Conservation (phyloP, 768 basidiomycete species). For the Boletus sensibilis region DNA sequence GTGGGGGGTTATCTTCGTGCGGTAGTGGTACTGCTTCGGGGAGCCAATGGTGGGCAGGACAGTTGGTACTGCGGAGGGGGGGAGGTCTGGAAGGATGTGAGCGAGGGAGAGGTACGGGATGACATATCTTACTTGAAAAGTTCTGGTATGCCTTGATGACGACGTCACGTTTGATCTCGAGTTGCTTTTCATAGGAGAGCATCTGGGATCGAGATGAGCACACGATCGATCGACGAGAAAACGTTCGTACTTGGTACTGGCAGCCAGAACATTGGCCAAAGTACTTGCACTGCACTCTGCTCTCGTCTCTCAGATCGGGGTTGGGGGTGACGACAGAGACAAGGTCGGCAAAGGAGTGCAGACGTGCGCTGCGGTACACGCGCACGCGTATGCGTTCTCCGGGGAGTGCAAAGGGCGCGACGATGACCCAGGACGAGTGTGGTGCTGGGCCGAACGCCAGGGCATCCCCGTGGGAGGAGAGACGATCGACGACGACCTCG, state of each 20-base stretch:
- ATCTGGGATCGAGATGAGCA: conserved; percentile 46
- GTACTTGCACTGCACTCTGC: conserved; percentile 73
- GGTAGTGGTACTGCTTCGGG: conserved; percentile 86
- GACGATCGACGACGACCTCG: conserved; percentile 59
- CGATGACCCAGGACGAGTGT: conserved; percentile 71
- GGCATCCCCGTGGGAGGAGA: conserved; percentile 67
- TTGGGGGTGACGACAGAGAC: conserved; percentile 66
- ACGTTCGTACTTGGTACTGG: conserved; percentile 75
- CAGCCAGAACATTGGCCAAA: conserved; percentile 91
- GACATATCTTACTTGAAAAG: conserved; percentile 47
- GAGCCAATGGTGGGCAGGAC: conserved; percentile 79
- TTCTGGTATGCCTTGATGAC: conserved; percentile 80
- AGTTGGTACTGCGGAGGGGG: conserved; percentile 53
- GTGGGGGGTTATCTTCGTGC: conserved; percentile 97
- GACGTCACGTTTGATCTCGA: conserved; percentile 83
- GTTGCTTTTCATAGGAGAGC: conserved; percentile 84
- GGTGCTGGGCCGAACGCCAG: conserved; percentile 52
- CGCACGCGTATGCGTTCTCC: conserved; percentile 74
- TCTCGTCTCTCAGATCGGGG: conserved; percentile 59
- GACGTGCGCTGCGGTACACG: conserved; percentile 66
- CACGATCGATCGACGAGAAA: not conserved
- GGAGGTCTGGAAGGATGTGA: conserved; percentile 40
- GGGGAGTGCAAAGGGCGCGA: conserved; percentile 82
- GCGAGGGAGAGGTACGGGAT: conserved; percentile 28
- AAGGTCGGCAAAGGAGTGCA: conserved; percentile 77